phyloP scores from a whole-genome alignment of 805 yeast genomes.

The Metschnikowia rubicola region DNA sequence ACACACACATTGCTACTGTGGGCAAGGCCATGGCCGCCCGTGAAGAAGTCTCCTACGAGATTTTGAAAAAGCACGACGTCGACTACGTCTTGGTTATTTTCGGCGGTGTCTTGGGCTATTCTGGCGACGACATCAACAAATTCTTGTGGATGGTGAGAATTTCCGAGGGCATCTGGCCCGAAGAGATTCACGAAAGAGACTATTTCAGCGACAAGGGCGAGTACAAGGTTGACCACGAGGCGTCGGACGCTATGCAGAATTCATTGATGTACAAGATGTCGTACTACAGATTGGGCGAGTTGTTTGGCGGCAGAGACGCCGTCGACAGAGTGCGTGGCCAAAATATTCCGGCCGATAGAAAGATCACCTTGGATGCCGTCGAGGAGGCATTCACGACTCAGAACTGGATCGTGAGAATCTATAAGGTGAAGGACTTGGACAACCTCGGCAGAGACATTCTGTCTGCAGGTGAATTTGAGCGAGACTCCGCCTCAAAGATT shows the following conservation, averaged over 20 bases:
- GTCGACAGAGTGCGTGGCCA: slow-evolving; percentile 89
- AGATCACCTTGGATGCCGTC: slow-evolving; percentile 61
- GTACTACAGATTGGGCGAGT: slow-evolving; percentile 77
- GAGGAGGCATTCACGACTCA: slow-evolving; percentile 95
- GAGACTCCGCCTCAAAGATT: slow-evolving; percentile 24
- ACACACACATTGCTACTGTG: slow-evolving; percentile 98
- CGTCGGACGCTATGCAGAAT: slow-evolving; percentile 81
- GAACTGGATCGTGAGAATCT: slow-evolving; percentile 95
- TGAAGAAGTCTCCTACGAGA: slow-evolving; percentile 85
- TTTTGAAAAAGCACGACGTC: slow-evolving; percentile 86
- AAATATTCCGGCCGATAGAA: slow-evolving; percentile 49
- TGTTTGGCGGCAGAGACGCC: slow-evolving; percentile 60
- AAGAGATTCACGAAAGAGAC: slow-evolving; percentile 84
- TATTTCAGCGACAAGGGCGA: slow-evolving; percentile 85
- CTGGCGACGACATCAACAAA: slow-evolving; percentile 96
- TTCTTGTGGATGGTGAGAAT: slow-evolving; percentile 98
- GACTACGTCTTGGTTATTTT: slow-evolving; percentile 91
- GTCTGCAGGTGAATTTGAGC: slow-evolving; percentile 54
- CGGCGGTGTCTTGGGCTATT: slow-evolving; percentile 90
- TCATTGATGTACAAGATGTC: slow-evolving; percentile 94
- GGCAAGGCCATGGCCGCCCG: slow-evolving; percentile 95
- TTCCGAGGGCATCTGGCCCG: slow-evolving; percentile 99
- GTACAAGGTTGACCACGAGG: slow-evolving; percentile 78
- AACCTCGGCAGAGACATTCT: slow-evolving; percentile 76
- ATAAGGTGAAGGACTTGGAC: slow-evolving; percentile 86